Evolutionary conservation across 2,329 filamentous ascomycete genomes (phyloP), one percentile per base, ranked within the genome.

Genomic region (Exophiala oligosperma): DNA sequence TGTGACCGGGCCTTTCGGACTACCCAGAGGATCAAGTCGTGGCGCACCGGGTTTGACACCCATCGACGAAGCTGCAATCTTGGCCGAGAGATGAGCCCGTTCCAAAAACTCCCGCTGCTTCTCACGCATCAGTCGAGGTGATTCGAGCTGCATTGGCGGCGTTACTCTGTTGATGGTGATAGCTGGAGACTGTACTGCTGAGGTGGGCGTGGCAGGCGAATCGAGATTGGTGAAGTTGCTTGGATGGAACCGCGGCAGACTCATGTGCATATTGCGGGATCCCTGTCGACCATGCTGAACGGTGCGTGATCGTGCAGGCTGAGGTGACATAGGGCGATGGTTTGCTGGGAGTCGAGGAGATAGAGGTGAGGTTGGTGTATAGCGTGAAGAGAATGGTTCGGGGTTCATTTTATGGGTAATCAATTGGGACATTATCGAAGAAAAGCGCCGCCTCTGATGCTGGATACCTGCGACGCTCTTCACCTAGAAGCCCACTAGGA

Each of bases 231-330:
- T 74, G 59, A 77, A 79, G 56, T 76, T 73, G 8, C 75, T 72
- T 1, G 77, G 76, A 64, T 79, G 76, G 62, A 76, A 78, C 28
- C 76, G 72, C n/a, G 76, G 76, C 17, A 79, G 68, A 48, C 64
- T 74, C 46, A 78, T 71, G 48, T 75, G 70, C 65, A 76, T 71
- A 26, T 68, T 64, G 12, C 73, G 68, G 12, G 68, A 66, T n/a
- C 71, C 64, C 63, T 76, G 75, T 53, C 72, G 56, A 24, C 68
- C 57, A 40, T 68, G 70, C 48, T 74, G 66, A 43, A 63, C 49
- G 24, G 66, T 58, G 24, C 70, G 68, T 38, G 70, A 62, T 38
- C 68, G 69, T 11, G 70, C 62, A 4, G 73, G 68, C 58, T 74
- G 73, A 14, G 73, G 71, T 2, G 75, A 74, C 46, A 67, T 63